phyloP scores from a whole-genome alignment of 164 flowering plant genomes.

The Macadamia tetraphylla region DNA sequence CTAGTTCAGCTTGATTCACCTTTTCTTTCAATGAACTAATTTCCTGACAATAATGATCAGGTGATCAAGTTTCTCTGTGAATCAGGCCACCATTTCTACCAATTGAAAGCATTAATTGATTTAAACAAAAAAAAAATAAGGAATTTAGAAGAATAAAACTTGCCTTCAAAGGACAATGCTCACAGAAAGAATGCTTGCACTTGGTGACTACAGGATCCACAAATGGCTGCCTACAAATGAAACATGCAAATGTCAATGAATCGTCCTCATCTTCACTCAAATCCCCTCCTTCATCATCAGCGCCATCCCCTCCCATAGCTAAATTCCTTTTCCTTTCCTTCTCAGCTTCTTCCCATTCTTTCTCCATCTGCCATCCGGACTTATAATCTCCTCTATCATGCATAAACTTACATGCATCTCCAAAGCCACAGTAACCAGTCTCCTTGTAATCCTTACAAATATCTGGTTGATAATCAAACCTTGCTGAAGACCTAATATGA shows the following conservation, averaged over 20 bases:
- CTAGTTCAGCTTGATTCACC: too few species aligned
- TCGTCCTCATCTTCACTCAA: conserved; percentile 59
- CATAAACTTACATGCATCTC: conserved; percentile 93
- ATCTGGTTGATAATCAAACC: conserved; percentile 97
- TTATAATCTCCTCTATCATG: conserved; percentile 98
- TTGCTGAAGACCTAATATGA: conserved; percentile 70
- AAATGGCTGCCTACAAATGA: conserved; percentile 74
- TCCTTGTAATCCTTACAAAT: conserved; percentile 97
- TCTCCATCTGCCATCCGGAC: conserved; percentile 94
- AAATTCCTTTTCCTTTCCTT: conserved; percentile 69
- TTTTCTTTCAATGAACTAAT: too few species aligned
- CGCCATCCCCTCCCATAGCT: conserved; percentile 48
- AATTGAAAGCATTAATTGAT: too few species aligned
- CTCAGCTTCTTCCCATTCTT: conserved; percentile 86
- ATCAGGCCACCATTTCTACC: too few species aligned
- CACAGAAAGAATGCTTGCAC: conserved; percentile 94
- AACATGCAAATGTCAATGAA: conserved; percentile 76
- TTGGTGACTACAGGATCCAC: conserved; percentile 88
- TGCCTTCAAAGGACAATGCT: conserved; percentile 93
- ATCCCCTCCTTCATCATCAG: conserved; percentile 31
- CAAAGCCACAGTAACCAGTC: conserved; percentile 89
- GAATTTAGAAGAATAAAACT: neutral
- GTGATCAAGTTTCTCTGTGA: too few species aligned
- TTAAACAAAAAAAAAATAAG: too few species aligned
- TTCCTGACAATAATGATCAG: too few species aligned